phyloP scores from a whole-genome alignment of 805 yeast species.

The Starmera quercuum region DNA sequence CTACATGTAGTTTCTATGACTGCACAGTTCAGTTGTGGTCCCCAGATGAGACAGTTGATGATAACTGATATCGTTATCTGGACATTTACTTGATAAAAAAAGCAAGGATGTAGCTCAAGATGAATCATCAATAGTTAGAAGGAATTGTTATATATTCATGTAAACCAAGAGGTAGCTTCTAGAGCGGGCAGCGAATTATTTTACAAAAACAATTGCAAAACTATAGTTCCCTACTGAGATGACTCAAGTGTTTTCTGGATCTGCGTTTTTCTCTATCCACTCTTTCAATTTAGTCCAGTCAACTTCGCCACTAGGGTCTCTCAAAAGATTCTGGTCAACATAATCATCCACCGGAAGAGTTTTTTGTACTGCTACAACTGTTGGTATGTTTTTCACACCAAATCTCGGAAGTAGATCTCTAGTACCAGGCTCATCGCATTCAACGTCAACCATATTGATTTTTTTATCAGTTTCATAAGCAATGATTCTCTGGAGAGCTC shows the following conservation, averaged over 20 bases:
- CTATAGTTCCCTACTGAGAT: neutral
- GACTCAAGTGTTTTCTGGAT: constrained; percentile 16
- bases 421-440: constrained; percentile 59
- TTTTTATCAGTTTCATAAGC: constrained; percentile 39
- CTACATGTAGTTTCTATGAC: constrained; percentile 91
- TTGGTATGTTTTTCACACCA: constrained; percentile 51
- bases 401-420: constrained; percentile 52
- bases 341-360: constrained; percentile 47
- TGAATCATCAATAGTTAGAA: no score
- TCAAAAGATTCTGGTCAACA: constrained; percentile 14
- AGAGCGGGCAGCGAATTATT: no score
- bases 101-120: no score
- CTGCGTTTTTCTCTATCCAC: constrained; percentile 37
- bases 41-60: constrained; percentile 9
- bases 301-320: constrained; percentile 26
- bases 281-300: constrained; percentile 34
- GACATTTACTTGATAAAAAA: no score
- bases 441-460: constrained; percentile 63
- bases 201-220: neutral
- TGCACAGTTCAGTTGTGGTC: constrained; percentile 73
- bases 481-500: constrained; percentile 47
- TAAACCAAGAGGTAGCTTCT: no score
- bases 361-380: constrained; percentile 57
- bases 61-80: no score
- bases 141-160: no score